Percentiles rank a stretch among this genome's conserved stretches.
phyloP scores from a whole-genome alignment of 805 yeast species.

The Blastobotrys americana region DNA sequence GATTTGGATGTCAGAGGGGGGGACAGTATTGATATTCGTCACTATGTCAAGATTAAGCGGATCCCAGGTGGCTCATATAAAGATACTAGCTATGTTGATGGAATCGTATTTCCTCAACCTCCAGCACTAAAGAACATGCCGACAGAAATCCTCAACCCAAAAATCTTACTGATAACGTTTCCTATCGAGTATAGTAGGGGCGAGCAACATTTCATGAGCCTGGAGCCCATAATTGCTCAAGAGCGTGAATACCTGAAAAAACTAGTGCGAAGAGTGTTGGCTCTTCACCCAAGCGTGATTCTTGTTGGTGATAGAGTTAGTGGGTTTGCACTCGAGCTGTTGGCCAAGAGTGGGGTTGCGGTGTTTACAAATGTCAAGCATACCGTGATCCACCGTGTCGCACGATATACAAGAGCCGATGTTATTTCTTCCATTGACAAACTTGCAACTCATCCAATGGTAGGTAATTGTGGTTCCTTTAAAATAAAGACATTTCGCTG shows the following conservation, averaged over 20 bases:
- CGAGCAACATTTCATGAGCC: constrained; percentile 64
- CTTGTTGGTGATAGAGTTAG: constrained; percentile 74
- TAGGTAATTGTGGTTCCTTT: constrained; percentile 70
- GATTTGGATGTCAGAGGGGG: constrained; percentile 55
- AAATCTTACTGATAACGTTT: constrained; percentile 75
- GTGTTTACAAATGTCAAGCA: constrained; percentile 78
- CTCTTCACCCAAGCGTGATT: constrained; percentile 70
- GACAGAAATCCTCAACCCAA: constrained; percentile 52
- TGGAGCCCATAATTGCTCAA: constrained; percentile 79
- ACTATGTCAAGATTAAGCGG: constrained; percentile 78
- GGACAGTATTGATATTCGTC: constrained; percentile 78
- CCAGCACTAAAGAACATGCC: constrained; percentile 80
- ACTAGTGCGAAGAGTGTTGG: constrained; percentile 67
- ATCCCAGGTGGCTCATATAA: constrained; percentile 65
- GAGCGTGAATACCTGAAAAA: constrained; percentile 79
- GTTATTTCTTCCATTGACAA: constrained; percentile 81
- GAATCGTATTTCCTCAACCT: constrained; percentile 76
- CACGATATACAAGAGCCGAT: constrained; percentile 76
- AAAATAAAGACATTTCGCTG: constrained; percentile 61
- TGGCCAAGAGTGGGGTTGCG: constrained; percentile 69
- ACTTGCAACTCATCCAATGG: constrained; percentile 57
- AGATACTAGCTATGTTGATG: constrained; percentile 61
- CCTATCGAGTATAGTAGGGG: constrained; percentile 79
- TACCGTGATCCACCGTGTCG: constrained; percentile 68
- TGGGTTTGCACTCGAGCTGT: constrained; percentile 67